Percentiles rank a stretch among this genome's conserved stretches.
These are phyloP conservation scores for Davidsoniella neocaledoniae DNA, from an alignment of 2,329 filamentous ascomycete genomes.

Conservation along the genomic window DNA sequence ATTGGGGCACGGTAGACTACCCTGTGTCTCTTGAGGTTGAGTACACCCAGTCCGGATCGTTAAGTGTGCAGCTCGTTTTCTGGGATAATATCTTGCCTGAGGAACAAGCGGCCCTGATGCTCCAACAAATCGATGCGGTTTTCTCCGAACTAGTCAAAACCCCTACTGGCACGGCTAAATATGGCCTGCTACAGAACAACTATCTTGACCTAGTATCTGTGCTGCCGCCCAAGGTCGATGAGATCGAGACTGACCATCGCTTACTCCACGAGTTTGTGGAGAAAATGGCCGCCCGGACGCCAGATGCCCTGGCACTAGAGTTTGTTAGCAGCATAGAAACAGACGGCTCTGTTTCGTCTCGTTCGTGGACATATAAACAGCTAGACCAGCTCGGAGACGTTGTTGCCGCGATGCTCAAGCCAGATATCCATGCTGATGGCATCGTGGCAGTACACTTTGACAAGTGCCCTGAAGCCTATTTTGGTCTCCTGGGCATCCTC, in stretches of 20 bases:
- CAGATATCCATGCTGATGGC: slow-evolving; percentile 33
- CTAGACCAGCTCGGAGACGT: slow-evolving; percentile 55
- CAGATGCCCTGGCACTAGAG: slow-evolving; percentile 53
- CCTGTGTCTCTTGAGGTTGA: slow-evolving; percentile 67
- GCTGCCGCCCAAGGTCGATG: slow-evolving; percentile 39
- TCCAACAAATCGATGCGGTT: slow-evolving; percentile 54
- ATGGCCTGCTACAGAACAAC: slow-evolving; percentile 18
- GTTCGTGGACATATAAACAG: slow-evolving; percentile 55
- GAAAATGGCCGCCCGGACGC: slow-evolving; percentile 33
- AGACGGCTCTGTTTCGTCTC: not conserved
- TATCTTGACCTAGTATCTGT: slow-evolving; percentile 42
- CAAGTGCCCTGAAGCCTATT: slow-evolving; percentile 71
- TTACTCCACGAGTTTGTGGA: slow-evolving; percentile 72
- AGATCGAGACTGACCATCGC: slow-evolving; percentile 38
- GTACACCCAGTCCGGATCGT: slow-evolving; percentile 26
- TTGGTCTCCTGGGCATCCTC: slow-evolving; percentile 64
- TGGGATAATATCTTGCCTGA: slow-evolving; percentile 45
- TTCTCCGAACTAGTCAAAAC: slow-evolving; percentile 41
- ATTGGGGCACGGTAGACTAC: slow-evolving; percentile 59
- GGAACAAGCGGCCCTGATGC: slow-evolving; percentile 48
- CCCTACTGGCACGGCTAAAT: slow-evolving; percentile 25
- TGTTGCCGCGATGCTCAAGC: slow-evolving; percentile 47
- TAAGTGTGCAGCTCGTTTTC: slow-evolving; percentile 52
- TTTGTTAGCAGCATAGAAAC: slow-evolving; percentile 46
- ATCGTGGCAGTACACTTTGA: slow-evolving; percentile 67